Evolutionary conservation across 2,329 filamentous ascomycete genomes (phyloP), one percentile per base, ranked within the genome.

Genomic region (Hysterium pulicare): DNA sequence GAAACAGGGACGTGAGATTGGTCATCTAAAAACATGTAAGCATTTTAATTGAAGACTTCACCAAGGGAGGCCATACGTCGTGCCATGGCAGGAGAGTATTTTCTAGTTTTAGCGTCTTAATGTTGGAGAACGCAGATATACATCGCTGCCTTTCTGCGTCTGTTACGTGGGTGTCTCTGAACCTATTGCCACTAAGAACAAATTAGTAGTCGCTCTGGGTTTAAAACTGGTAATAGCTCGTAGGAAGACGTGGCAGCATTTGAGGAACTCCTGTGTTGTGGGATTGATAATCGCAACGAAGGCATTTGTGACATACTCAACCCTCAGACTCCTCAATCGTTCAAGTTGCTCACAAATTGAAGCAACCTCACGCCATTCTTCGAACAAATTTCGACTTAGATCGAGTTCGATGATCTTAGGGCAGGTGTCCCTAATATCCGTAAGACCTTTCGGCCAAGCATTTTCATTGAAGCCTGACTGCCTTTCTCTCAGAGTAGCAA

Each of bases 341-440:
- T 77, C 74, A 26, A 97, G 71, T 49, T 86, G 79, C 5, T 70
- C 71, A 61, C 87, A 93, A 30, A 97, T 86, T 2, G 77, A 73
- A 15, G 81, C 76, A 8, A 95, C 76, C 19, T 86, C 80, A 2
- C 70, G 69, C 63, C 90, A 78, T 9, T 69, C 70, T 42, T 83
- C 81, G 55, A 97, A 82, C 24, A 95, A 65, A 62, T 95, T 97
- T 38, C 88, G 79, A 58, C 90, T 90, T 32, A 98, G 66, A 60
- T 96, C 90, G 34, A 97, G 72, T 59, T 95, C 87, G 1, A 77
- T 72, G 32, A 81, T 76, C 40, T 78, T 79, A 0, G 78, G 76
- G 57, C 78, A 82, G 2, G 73, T 71, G 15, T 68, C 58, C 23
- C 58, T 62, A 40, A 95, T 83, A 54, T 81, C 70, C 32, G 50